These are phyloP conservation scores for Pseudotulostoma volvatum DNA, from an alignment of 495 filamentous ascomycete species.

Conservation along the genomic window DNA sequence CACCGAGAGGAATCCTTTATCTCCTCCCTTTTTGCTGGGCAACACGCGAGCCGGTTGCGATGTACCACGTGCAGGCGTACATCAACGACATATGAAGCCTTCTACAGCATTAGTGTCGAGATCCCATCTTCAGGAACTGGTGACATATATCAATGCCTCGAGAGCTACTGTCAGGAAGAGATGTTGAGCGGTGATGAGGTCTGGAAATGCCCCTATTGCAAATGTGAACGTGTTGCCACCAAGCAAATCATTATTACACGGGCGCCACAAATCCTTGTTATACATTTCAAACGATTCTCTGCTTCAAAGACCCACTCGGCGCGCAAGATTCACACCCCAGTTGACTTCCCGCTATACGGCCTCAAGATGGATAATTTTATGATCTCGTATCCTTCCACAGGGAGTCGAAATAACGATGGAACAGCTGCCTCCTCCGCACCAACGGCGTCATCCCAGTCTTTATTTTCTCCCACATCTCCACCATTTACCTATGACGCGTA, in stretches of 20 bases:
- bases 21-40: slow-evolving; percentile 53
- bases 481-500: slow-evolving; percentile 61
- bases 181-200: slow-evolving; percentile 47
- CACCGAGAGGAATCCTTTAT: slow-evolving; percentile 52
- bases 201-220: slow-evolving; percentile 59
- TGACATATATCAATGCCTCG: slow-evolving; percentile 47
- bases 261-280: slow-evolving; percentile 51
- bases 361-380: slow-evolving; percentile 48
- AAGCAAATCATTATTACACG: slow-evolving; percentile 62
- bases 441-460: slow-evolving; percentile 4
- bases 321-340: slow-evolving; percentile 49
- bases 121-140: slow-evolving; percentile 37
- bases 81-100: slow-evolving; percentile 56
- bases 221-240: slow-evolving; percentile 47
- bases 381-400: slow-evolving; percentile 19
- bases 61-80: slow-evolving; percentile 50
- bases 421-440: slow-evolving; percentile 9
- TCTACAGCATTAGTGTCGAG: slow-evolving; percentile 51
- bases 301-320: slow-evolving; percentile 38
- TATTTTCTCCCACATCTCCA: slow-evolving; percentile 36
- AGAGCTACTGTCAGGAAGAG: slow-evolving; percentile 52
- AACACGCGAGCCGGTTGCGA: slow-evolving; percentile 45
- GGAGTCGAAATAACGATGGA: slow-evolving; percentile 13
- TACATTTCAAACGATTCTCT: slow-evolving; percentile 62
- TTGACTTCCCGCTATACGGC: slow-evolving; percentile 50